phyloP scores from a whole-genome alignment of 1,284 basidiomycete species.

The Sporisorium graminicola region DNA sequence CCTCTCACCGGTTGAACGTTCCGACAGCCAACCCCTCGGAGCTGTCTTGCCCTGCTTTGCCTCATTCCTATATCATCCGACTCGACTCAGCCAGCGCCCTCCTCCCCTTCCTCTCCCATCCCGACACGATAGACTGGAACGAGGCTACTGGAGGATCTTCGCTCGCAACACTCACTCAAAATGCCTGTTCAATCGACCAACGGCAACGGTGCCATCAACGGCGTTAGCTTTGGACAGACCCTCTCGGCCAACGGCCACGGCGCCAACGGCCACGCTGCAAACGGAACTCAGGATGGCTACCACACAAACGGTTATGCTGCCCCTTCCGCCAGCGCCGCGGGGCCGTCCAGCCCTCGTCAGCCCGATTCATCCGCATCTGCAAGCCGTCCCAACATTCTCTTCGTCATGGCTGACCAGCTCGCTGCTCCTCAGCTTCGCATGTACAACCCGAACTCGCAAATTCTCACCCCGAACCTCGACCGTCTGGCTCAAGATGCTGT shows the following conservation, averaged over 20 bases:
- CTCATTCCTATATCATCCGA: background rate
- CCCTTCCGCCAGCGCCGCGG: background rate
- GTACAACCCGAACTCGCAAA: constrained; percentile 43
- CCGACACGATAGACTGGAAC: background rate
- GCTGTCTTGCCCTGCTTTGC: background rate
- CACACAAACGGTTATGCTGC: background rate
- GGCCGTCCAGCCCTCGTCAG: constrained; percentile 1
- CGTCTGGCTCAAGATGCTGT: constrained; percentile 32
- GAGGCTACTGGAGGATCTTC: background rate
- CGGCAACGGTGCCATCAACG: constrained; percentile 3
- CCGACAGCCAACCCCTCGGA: too few relatives aligned
- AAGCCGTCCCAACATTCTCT: constrained; percentile 35
- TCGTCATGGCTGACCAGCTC: constrained; percentile 44
- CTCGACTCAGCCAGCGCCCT: background rate
- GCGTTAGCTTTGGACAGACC: background rate
- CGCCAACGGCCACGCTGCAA: background rate
- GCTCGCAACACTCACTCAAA: constrained; percentile 2
- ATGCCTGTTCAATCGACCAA: constrained; percentile 25
- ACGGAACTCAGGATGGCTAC: constrained; percentile 4
- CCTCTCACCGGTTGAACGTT: too few relatives aligned
- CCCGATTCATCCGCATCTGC: background rate
- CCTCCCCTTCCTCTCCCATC: background rate
- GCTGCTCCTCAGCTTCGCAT: constrained; percentile 44
- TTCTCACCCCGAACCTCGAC: constrained; percentile 38
- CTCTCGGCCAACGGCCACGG: constrained; percentile 4